Evolutionary conservation across 2,329 filamentous ascomycete genomes (phyloP), one percentile per base, ranked within the genome.

Genomic region (Trichophyton rubrum): DNA sequence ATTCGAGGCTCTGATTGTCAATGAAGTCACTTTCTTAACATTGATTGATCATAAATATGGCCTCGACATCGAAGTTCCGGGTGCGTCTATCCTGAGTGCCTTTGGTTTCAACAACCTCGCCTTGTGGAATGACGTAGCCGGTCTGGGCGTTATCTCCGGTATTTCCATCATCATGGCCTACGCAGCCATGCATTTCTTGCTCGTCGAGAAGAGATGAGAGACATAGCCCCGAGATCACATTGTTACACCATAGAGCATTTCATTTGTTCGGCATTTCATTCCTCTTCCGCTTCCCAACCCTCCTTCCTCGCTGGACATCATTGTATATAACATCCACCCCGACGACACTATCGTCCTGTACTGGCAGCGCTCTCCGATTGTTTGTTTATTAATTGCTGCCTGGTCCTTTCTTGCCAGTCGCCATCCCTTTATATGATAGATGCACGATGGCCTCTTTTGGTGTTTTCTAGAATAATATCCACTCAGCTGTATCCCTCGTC

Each of bases 1-100:
- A 3, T 97, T 97, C 68, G 93, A 99, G 78, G 88, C 89, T 1
- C 82, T 99, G 13, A 95, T 97, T 64, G 93, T 99, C 67, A 99
- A 97, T 70, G 93, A 99, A 76, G 95, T 96, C 55, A 85, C 90
- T 27, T 89, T 90, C 68, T 79, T 99, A 49, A 92, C 88, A 0
- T 82, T 99, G 27, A 84, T 95, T 47, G 93, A 99, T 72, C 87
- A 93, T 73, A 95, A 97, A 74, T 96, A 96, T 65, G 93, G 93
- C 4, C 82, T 99, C 3, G 90, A 97, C 69, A 99, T 99, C 64
- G 92, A 93, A 59, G 90, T 99, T 0, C 93, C 93, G 0, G 93
- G 93, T 38, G 90, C 92, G 0, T 89, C 90, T 0, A 99, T 99
- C 66, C 77, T 99, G 60, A 95, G 89, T 73, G 90, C 88, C 0